Evolutionary conservation across 2,329 filamentous ascomycete genomes (phyloP).

Genomic region (Nothophaeocryptopus gaeumannii): DNA sequence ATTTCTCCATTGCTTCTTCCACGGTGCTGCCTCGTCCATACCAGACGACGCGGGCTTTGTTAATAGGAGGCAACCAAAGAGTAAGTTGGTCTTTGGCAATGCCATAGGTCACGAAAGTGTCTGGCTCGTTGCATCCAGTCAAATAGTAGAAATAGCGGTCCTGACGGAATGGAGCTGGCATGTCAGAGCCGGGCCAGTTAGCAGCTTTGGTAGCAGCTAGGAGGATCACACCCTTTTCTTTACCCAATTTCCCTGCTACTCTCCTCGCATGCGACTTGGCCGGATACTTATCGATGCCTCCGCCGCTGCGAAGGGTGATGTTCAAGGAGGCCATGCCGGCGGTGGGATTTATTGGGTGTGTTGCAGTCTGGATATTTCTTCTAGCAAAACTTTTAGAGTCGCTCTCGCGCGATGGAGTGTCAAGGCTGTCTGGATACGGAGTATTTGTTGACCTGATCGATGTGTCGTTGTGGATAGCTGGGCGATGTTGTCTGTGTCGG

Average conservation of each 20-base stretch:
- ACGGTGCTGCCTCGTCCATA: slow-evolving; percentile 77
- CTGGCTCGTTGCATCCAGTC: slow-evolving; percentile 77
- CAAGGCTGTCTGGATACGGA: no score
- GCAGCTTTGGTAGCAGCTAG: slow-evolving; percentile 59
- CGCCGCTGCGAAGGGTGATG: slow-evolving; percentile 6
- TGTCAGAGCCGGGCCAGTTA: slow-evolving; percentile 67
- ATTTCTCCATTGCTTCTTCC: slow-evolving; percentile 71
- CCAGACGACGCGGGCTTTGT: slow-evolving; percentile 91
- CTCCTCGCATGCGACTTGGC: slow-evolving; percentile 82
- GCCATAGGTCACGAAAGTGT: slow-evolving; percentile 79
- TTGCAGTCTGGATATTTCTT: not conserved
- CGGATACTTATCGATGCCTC: slow-evolving; percentile 57
- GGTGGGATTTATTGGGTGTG: not conserved
- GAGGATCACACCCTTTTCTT: slow-evolving; percentile 70
- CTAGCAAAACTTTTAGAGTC: no score
- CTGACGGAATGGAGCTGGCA: slow-evolving; percentile 75
- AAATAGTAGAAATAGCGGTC: slow-evolving; percentile 88
- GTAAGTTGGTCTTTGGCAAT: slow-evolving; percentile 69
- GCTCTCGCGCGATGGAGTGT: no score
- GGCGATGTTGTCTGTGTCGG: no score
- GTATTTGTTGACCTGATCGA: no score
- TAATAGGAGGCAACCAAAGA: slow-evolving; percentile 85
- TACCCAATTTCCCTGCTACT: slow-evolving; percentile 71
- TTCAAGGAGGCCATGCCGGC: slow-evolving; percentile 2
- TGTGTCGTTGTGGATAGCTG: no score